These are phyloP conservation scores for Thalia dealbata DNA, from an alignment of 176 grass and related monocot genomes.

Conservation along the genomic window DNA sequence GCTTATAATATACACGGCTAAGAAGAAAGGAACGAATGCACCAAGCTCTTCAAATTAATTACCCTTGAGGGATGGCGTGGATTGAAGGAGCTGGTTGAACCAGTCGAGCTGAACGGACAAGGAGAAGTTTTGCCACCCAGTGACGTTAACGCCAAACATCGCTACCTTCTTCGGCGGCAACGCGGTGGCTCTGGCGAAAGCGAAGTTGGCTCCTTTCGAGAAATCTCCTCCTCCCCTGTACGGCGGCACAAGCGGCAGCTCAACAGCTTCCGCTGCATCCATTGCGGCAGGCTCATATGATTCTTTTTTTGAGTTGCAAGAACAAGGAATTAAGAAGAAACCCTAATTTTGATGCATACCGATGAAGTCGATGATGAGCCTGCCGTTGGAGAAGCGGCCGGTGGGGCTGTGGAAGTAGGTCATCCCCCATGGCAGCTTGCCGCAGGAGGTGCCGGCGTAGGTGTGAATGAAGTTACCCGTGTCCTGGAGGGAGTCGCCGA, in stretches of 20 bases:
- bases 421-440: slow-evolving; percentile 43
- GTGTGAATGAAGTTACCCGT: slow-evolving; percentile 37
- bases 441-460: not conserved
- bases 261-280: slow-evolving; percentile 39
- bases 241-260: slow-evolving; percentile 29
- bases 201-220: slow-evolving; percentile 48
- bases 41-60: too few relatives aligned
- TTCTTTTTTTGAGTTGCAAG: too few relatives aligned
- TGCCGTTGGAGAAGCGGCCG: slow-evolving; percentile 38
- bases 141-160: not conserved
- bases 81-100: not conserved
- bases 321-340: too few relatives aligned
- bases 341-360: slow-evolving; percentile 20
- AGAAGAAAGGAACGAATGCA: too few relatives aligned
- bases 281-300: too few relatives aligned
- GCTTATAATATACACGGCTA: too few relatives aligned
- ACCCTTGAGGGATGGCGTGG: not conserved
- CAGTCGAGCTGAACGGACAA: slow-evolving; percentile 6
- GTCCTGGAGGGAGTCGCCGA: slow-evolving; percentile 67
- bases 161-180: not conserved
- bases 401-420: slow-evolving; percentile 44
- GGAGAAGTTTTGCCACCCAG: not conserved
- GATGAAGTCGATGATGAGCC: slow-evolving; percentile 53
- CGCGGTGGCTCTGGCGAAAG: slow-evolving; percentile 24
- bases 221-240: slow-evolving; percentile 29